Base-by-base conservation (phyloP, 2,329 filamentous ascomycete genomes). In the Fusarium chuoi region DNA sequence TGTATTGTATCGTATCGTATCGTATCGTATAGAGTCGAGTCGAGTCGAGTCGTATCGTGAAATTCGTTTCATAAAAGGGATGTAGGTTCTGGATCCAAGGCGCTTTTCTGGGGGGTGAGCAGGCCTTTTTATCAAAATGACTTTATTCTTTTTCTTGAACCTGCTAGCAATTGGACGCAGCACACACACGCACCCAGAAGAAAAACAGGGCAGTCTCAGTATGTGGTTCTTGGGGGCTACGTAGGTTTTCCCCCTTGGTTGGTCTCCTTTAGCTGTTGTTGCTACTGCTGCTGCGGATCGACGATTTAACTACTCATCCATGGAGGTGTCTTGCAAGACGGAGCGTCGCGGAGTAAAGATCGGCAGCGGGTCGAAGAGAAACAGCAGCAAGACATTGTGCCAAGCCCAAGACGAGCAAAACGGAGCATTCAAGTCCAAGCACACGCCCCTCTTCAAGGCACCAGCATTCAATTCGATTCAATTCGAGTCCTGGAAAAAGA, bases 261-360 rank as follows among this genome's bases (percentile, higher is more conserved):
- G 20, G 18, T 54, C 51, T 54, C 24, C 30, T 54, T 39, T 39
- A 39, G 51, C 24, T 54, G 35, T 39, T 55, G 36, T 20, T 39
- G 62, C 24, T 39, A 49, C 24, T 55, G 36, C 39, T 70, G 61
- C 70, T 57, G 49, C 35, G 28, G 62, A 74, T 74, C 71, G 71
- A 74, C 67, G 71, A 74, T 74, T 68, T 24, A 26, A 28, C 42
- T 55, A 36, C n/a, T 35, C 36, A n/a, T 42, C 62, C 26, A 42
- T 52, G 30, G 65, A 71, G 42, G 42, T 71, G 49, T 74, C 66
- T 61, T 74, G 42, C 38, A 12, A 67, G 71, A 69, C 66, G 66
- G 66, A 69, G 35, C 54, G 56, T 59, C 56, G 45, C 51, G 49
- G 66, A 71, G 71, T 54, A 74, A 46, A 51, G 70, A 73, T 73